These are phyloP conservation scores for Phytophthora brassicae DNA, from an alignment of 352 stramenopile genomes.

Conservation along the genomic window DNA sequence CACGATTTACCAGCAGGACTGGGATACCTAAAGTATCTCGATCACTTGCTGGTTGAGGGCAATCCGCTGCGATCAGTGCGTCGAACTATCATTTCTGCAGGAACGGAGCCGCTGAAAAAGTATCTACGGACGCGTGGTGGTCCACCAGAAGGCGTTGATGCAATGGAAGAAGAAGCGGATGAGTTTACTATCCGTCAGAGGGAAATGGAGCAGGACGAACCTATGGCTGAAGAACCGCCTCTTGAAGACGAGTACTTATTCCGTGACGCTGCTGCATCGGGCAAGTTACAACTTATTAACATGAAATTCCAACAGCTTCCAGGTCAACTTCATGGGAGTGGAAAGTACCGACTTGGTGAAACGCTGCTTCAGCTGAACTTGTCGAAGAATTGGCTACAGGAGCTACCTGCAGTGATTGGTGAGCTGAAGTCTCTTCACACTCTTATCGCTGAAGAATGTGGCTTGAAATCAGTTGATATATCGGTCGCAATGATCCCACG, in stretches of 20 bases:
- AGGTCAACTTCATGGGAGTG: conserved; percentile 33
- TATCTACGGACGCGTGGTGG: conserved; percentile 75
- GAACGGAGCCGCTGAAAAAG: conserved; percentile 78
- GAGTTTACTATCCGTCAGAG: conserved; percentile 60
- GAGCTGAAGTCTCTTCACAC: conserved; percentile 58
- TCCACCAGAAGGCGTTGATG: conserved; percentile 60
- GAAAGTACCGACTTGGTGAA: conserved; percentile 54
- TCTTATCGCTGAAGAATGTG: conserved; percentile 71
- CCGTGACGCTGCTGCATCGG: conserved; percentile 58
- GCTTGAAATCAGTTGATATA: conserved; percentile 49
- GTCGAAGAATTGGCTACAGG: conserved; percentile 65
- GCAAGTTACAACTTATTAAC: conserved; percentile 50
- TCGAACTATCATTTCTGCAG: conserved; percentile 58
- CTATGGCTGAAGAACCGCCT: conserved; percentile 24
- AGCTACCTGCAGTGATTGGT: conserved; percentile 48
- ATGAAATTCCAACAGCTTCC: conserved; percentile 59
- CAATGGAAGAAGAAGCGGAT: conserved; percentile 69
- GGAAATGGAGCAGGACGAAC: conserved; percentile 42
- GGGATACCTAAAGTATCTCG: conserved; percentile 75
- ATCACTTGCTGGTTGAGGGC: conserved; percentile 74
- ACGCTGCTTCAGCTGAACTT: conserved; percentile 67
- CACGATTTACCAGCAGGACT: conserved; percentile 66
- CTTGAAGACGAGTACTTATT: conserved; percentile 65
- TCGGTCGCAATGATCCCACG: conserved; percentile 53
- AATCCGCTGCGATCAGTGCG: conserved; percentile 80